A percentile compares a stretch with the other conserved stretches of the same genome.
These are phyloP conservation scores for Wickerhamiella cacticola DNA, from an alignment of 805 yeast genomes.

Conservation along the genomic window DNA sequence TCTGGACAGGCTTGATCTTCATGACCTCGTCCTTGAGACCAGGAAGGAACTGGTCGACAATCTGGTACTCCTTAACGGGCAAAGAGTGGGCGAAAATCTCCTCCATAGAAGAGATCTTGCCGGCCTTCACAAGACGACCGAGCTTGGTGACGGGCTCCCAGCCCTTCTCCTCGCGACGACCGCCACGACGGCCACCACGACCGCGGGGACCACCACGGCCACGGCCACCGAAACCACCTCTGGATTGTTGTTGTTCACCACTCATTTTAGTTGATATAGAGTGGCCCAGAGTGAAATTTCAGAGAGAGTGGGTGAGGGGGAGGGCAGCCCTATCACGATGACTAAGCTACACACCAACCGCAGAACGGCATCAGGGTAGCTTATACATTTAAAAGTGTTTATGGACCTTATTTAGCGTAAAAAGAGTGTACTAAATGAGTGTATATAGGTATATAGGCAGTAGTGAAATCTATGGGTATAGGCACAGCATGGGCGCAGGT, in stretches of 20 bases:
- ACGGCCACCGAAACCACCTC: conserved; percentile 16
- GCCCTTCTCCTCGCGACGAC: conserved; percentile 93
- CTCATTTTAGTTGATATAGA: conserved; percentile 2
- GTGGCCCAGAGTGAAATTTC: conserved; percentile 1
- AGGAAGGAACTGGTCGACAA: conserved; percentile 93
- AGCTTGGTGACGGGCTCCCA: conserved; percentile 99
- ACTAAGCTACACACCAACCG: too few species aligned
- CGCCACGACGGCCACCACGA: conserved; percentile 52
- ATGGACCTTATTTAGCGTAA: too few species aligned
- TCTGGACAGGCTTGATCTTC: conserved; percentile 99
- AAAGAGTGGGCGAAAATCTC: conserved; percentile 98
- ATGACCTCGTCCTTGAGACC: conserved; percentile 95
- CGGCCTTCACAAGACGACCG: conserved; percentile 99
- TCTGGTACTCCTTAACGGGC: conserved; percentile 99
- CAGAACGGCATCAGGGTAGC: too few species aligned
- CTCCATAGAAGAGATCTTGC: conserved; percentile 91
- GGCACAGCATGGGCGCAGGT: too few species aligned
- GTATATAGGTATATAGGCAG: too few species aligned
- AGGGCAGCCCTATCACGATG: background rate
- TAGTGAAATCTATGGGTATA: too few species aligned
- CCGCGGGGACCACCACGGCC: conserved; percentile 30
- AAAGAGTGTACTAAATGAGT: too few species aligned
- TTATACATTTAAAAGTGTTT: too few species aligned
- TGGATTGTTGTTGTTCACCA: conserved; percentile 9
- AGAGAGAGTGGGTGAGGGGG: background rate